Evolutionary conservation across 371 early-diverging fungal species (phyloP).

Genomic region (Hamiltosporidium magnivora): DNA sequence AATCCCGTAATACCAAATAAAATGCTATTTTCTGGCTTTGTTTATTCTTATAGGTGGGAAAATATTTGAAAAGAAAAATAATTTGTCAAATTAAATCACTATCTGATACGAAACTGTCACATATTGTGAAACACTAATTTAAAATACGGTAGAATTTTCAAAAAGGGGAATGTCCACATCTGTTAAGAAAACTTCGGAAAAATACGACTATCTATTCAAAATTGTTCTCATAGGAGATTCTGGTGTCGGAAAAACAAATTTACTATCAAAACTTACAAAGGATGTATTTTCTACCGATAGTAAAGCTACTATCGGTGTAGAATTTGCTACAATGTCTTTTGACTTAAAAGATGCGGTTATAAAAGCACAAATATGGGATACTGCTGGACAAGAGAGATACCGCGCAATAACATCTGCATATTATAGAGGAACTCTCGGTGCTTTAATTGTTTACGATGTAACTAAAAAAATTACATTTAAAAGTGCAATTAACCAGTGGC

Average conservation of each 20-base stretch:
- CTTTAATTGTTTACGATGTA: constrained; percentile 93
- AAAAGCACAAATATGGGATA: constrained; percentile 99
- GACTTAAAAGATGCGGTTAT: constrained; percentile 84
- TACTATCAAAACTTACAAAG: constrained; percentile 84
- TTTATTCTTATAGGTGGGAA: too few species aligned
- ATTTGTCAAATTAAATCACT: too few species aligned
- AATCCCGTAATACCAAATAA: too few species aligned
- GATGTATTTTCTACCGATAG: constrained; percentile 88
- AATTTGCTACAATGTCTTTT: constrained; percentile 90
- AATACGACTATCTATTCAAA: constrained; percentile 33
- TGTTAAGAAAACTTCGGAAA: neutral
- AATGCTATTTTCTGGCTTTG: too few species aligned
- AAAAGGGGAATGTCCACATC: too few species aligned
- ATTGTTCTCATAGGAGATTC: constrained; percentile 98
- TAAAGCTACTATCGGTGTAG: constrained; percentile 94
- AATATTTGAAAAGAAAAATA: too few species aligned
- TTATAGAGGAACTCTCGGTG: constrained; percentile 98
- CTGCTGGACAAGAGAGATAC: constrained; percentile 60
- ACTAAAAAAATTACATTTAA: constrained; percentile 81
- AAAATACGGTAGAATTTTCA: too few species aligned
- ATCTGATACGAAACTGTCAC: too few species aligned
- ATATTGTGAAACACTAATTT: too few species aligned
- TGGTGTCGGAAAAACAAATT: constrained; percentile 96
- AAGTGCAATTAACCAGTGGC: constrained; percentile 77
- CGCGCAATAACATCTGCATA: constrained; percentile 61